Base-by-base conservation (phyloP, 257 asterid genomes). In the Solanum verrucosum region DNA sequence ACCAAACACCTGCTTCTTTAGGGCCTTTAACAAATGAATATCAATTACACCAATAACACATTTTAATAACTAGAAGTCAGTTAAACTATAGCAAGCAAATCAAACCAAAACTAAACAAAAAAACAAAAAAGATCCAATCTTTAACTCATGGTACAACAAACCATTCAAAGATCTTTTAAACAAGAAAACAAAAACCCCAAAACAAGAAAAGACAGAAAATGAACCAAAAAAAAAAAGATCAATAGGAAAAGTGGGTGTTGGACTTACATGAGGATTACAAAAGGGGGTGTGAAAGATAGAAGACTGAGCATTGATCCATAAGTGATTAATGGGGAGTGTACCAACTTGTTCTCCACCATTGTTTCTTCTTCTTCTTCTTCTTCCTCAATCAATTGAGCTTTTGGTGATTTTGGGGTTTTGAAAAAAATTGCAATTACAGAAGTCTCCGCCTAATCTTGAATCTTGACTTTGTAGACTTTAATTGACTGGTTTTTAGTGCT, bases 251-350 rank as follows among this genome's bases (percentile, higher is more conserved):
- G 21, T 34, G 81, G 81, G 46, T 34, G 81, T 73, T 20, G 34
- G 82, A 92, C 98, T 92, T 72, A 95, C 99, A 96, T 89, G 23
- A 96, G 97, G 92, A 96, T 95, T 23, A 95, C 99, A 87, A 96
- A 96, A 67, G 99, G 99, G 38, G 98, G 99, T 89, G 98, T 95
- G 84, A 93, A 90, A 85, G 98, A 85, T 72, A 95, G 97, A 63
- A 96, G 95, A 35, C 96, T 92, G 37, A 96, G 92, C 95, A 96
- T 92, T 86, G 99, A 96, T 10, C 88, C 93, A 83, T 96, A 96
- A 40, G 99, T 95, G 84, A 96, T 79, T 86, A 92, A 27, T 20
- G 98, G 98, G 3, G 98, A 89, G 91, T 95, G 99, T 7, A 94
- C 99, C 93, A 90, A 90, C 84, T 87, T 95, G 68, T 16, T 91